These are phyloP conservation scores for Ustilago shanxiensis DNA, from an alignment of 1,284 basidiomycete species.

Conservation along the genomic window DNA sequence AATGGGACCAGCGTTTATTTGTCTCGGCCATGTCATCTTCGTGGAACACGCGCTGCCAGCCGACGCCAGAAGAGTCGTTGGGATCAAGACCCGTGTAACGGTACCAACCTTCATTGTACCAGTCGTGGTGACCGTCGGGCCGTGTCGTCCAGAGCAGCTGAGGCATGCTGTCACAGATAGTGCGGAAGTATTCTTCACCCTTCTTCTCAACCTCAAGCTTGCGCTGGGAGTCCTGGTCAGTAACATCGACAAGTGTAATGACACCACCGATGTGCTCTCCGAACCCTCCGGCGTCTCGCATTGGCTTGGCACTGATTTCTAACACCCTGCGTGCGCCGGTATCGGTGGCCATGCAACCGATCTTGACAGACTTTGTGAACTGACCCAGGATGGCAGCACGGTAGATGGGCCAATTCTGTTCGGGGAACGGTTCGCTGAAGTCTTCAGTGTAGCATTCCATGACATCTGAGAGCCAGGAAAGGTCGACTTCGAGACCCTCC, in stretches of 20 bases:
- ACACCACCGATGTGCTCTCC: slow-evolving; percentile 64
- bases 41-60: slow-evolving; percentile 69
- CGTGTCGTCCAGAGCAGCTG: slow-evolving; percentile 70
- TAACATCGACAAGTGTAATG: slow-evolving; percentile 57
- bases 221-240: slow-evolving; percentile 31
- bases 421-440: slow-evolving; percentile 55
- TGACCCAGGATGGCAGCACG: slow-evolving; percentile 58
- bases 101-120: slow-evolving; percentile 66
- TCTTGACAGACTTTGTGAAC: slow-evolving; percentile 38
- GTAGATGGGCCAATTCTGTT: slow-evolving; percentile 63
- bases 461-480: slow-evolving; percentile 59
- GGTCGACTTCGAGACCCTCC: slow-evolving; percentile 46
- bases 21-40: slow-evolving; percentile 68
- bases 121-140: slow-evolving; percentile 65
- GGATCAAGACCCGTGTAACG: slow-evolving; percentile 67
- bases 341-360: slow-evolving; percentile 52
- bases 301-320: slow-evolving; percentile 59
- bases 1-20: slow-evolving; percentile 65
- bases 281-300: slow-evolving; percentile 58
- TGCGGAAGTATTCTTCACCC: slow-evolving; percentile 62
- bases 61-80: slow-evolving; percentile 61
- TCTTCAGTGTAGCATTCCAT: slow-evolving; percentile 64
- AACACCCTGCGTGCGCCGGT: slow-evolving; percentile 47
- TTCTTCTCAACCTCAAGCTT: slow-evolving; percentile 52
- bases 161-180: slow-evolving; percentile 64